Base-by-base conservation (phyloP, 2,329 filamentous ascomycete genomes). In the Exserohilum rostratum region DNA sequence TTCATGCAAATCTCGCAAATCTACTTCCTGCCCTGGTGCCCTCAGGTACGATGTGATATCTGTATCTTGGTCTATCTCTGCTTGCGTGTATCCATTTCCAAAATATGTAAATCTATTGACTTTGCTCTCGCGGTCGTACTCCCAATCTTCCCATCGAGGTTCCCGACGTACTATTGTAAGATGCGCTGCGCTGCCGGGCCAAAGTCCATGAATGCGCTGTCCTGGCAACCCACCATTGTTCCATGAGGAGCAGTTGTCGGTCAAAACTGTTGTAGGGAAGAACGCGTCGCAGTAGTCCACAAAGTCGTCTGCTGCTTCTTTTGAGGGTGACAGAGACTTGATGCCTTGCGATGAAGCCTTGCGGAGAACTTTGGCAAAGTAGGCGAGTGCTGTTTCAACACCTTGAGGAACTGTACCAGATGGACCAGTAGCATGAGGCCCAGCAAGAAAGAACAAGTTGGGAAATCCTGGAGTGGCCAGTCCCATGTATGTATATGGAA, bases 211-310 rank as follows among this genome's bases (percentile, higher is more conserved):
- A 20, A 91, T 85, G 3, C 87, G 77, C 0, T 80, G 82, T 0
- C 87, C 87, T 0, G 87, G 82, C 2, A 60, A 17, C 5, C 76
- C 75, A 11, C 88, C 85, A 55, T 91, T 91, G 55, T 88, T 89
- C 89, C 89, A 91, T 0, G 85, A 88, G 35, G 83, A 85, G 69
- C 88, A 91, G 51, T 84, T 83, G 47, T 87, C 85, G 0, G 80
- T 79, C 51, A 87, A 72, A 33, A 83, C 81, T 2, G 80, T 83
- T 12, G 76, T 77, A 0, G 80, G 79, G 40, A 70, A 70, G 66
- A 82, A 83, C 0, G 73, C 72, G 55, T 84, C 82, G 39, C 77
- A 79, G 70, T 87, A 88, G 47, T 82, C 80, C 10, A 84, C 73
- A 58, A 87, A 88, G 62, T 90, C 87, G 35, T 89, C 86, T 0